Base-by-base conservation (phyloP, 805 yeast species). In the Candida michaelii region DNA sequence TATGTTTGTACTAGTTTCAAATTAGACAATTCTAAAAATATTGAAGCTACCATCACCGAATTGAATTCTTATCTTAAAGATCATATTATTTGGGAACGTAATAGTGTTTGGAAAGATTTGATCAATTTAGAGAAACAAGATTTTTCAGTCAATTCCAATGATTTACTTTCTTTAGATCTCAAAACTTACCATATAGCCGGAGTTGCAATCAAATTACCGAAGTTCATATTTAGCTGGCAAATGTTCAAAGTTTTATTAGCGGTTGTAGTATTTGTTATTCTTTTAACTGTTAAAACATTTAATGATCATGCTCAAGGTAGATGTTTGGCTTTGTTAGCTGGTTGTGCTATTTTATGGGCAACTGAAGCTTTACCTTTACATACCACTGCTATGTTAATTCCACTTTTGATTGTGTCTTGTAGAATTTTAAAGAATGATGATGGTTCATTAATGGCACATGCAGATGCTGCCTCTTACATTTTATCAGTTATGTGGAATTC, bases 31-130 rank as follows among this genome's bases (percentile, higher is more conserved):
- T 53, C 74, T 51, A 56, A 75, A 33, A 85, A 90, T 0, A 54
- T 66, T 34, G 73, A 71, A 7, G 44, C 58, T 13, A 71, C 78
- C 30, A 69, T 66, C 36, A 62, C 64, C 30, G 80, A 76, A 39
- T 62, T 77, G 43, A 69, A 72, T 49, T 65, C 77, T 3, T 76
- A 76, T 49, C 65, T 91, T 49, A 74, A 97, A 49, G 99, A 91
- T 55, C 95, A 91, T 61, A 86, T 91, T 27, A 96, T 90, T 14
- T 91, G 97, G 95, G 98, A 91, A 65, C 77, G 99, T 62, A 89
- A 89, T 60, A 91, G 97, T 0, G 97, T 91, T 21, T 91, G 99
- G 99, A 83, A 93, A 59, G 97, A 91, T 62, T 83, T 91, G 84
- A 84, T 91, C 59, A 91, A 93, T 16, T 65, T 90, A 53, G 67